Evolutionary conservation across 768 basidiomycete genomes (phyloP), one percentile per base, ranked within the genome.

Genomic region (Agrocybe praecox): DNA sequence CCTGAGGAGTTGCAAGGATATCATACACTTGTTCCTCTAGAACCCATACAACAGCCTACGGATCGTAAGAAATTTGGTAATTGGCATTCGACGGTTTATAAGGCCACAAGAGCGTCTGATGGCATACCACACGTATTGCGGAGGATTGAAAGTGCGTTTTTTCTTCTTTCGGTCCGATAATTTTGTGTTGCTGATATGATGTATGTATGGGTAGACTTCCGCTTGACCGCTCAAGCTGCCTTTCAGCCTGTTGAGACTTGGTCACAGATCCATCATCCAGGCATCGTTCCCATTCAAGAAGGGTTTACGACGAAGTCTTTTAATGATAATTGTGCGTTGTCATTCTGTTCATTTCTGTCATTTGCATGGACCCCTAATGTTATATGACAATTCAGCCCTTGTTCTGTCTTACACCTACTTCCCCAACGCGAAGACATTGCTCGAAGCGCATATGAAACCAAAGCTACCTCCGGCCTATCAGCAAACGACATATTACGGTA

Each of bases 241-340:
- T 96, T 99, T 65, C 75, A 74, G 12, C 74, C 86, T 9, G 88
- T 98, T 46, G 96, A 97, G 61, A 76, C 85, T 15, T 99, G 97
- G 97, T 85, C 86, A 1, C 79, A 83, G 44, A 77, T 98, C 54
- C 82, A 78, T 17, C 96, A 98, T 73, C 95, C 97, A 0, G 88
- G 84, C 60, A 88, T 99, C 57, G 85, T 96, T 15, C 72, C 84
- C 9, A 76, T 98, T 19, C 82, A 84, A 48, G 97, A 98, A 69
- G 97, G 96, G 0, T 98, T 99, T 75, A 98, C 97, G 0, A 96
- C 96, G 0, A 83, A 88, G 24, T 85, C 91, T 0, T 99, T 99
- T 71, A 86, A 87, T 53, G 97, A 98, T 69, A 89, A 88, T 63
- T 98, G 96, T 96, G 65, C 49, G 89, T 77, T 14, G 45, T 58